Percentiles rank a stretch among this genome's conserved stretches.
phyloP scores from a whole-genome alignment of 345 rosid species.

The Eucalyptus viminalis region DNA sequence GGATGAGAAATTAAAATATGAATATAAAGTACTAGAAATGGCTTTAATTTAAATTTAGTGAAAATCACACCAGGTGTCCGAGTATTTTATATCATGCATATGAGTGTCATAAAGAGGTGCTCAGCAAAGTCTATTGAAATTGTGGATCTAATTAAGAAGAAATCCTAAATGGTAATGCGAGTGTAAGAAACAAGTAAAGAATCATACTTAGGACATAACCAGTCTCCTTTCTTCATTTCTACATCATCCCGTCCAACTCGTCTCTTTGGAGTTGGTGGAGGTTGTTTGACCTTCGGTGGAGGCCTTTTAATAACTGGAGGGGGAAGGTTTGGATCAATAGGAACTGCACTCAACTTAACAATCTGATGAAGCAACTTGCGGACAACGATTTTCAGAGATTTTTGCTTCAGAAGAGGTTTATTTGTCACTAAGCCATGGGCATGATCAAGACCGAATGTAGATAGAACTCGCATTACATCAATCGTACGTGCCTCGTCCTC shows the following conservation, averaged over 20 bases:
- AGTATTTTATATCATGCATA: background rate
- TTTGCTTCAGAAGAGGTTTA: constrained; percentile 55
- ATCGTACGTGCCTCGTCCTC: constrained; percentile 92
- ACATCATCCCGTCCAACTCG: constrained; percentile 94
- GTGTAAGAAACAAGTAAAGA: background rate
- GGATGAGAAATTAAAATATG: background rate
- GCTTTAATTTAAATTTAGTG: background rate
- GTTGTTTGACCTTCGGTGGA: constrained; percentile 94
- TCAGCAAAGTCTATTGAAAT: background rate
- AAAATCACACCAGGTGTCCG: background rate
- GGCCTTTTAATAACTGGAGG: constrained; percentile 82
- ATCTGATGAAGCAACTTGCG: constrained; percentile 83
- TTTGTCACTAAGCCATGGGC: constrained; percentile 41
- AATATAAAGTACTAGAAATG: background rate
- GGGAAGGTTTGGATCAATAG: constrained; percentile 90
- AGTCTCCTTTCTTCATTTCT: constrained; percentile 99
- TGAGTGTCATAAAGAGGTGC: background rate
- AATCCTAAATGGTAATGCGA: background rate
- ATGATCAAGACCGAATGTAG: constrained; percentile 70
- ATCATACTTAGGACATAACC: constrained; percentile 95
- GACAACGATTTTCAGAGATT: constrained; percentile 65
- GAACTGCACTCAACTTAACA: constrained; percentile 82
- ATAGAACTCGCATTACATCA: constrained; percentile 77
- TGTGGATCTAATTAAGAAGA: background rate
- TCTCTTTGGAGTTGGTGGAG: constrained; percentile 84